Evolutionary conservation across 225 moss, liverwort and hornwort species (phyloP).

Genomic region (Bryum argenteum): DNA sequence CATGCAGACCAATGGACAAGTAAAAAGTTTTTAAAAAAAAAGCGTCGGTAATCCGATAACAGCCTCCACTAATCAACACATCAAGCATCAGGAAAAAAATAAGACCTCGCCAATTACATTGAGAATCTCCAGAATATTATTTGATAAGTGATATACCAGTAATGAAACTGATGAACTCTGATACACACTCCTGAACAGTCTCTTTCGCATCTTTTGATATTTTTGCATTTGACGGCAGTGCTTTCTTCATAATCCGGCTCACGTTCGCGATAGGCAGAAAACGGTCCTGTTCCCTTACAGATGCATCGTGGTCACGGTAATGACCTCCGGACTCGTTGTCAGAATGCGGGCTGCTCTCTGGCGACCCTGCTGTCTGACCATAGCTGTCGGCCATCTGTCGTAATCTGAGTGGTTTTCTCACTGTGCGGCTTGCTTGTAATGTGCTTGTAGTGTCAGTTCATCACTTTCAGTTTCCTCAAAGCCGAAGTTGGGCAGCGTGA

Average conservation of each 20-base stretch:
- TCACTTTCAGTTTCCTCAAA: conserved; percentile 19
- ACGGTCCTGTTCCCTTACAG: conserved; percentile 86
- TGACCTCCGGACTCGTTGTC: conserved; percentile 90
- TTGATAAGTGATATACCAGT: conserved; percentile 41
- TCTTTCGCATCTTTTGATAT: conserved; percentile 95
- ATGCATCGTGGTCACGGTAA: conserved; percentile 75
- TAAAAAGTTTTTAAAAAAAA: background rate
- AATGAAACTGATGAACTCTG: conserved; percentile 96
- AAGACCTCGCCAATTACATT: no score
- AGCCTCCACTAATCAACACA: background rate
- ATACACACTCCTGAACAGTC: conserved; percentile 94
- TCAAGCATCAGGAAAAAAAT: background rate
- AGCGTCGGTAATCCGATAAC: no score
- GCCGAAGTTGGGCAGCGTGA: background rate
- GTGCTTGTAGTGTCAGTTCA: conserved; percentile 24
- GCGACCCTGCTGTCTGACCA: conserved; percentile 75
- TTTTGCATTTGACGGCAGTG: conserved; percentile 86
- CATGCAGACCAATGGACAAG: background rate
- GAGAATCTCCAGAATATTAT: background rate
- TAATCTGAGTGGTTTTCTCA: background rate
- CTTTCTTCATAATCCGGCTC: conserved; percentile 96
- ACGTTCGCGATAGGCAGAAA: conserved; percentile 95
- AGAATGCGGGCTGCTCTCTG: conserved; percentile 90
- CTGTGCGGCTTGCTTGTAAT: background rate
- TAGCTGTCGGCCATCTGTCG: conserved; percentile 80